Evolutionary conservation across 768 basidiomycete genomes (phyloP).

Genomic region (Auricularia auricula-judae): DNA sequence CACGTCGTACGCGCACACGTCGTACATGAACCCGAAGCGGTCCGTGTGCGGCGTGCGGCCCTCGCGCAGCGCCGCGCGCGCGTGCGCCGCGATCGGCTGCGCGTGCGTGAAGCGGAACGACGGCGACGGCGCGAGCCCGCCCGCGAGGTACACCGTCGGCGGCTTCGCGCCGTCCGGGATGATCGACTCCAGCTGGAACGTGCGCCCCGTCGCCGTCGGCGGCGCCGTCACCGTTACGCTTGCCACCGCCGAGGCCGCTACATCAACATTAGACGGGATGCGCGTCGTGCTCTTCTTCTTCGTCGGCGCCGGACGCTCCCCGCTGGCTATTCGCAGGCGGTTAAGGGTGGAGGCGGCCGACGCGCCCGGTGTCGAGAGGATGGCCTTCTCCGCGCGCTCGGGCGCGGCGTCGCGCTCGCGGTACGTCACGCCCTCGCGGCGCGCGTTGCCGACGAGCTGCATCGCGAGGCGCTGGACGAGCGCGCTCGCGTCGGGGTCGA

Average conservation of each 20-base stretch:
- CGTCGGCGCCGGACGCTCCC: background rate
- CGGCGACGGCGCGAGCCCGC: slow-evolving; percentile 13
- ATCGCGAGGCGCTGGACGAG: slow-evolving; percentile 56
- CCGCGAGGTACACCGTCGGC: slow-evolving; percentile 73
- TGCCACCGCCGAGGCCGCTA: background rate
- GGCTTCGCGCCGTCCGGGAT: slow-evolving; percentile 72
- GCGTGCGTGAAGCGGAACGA: slow-evolving; percentile 5
- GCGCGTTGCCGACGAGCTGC: slow-evolving; percentile 53
- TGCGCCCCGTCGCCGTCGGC: slow-evolving; percentile 16
- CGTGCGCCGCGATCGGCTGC: background rate
- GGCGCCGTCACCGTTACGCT: background rate
- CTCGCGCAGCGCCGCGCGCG: background rate
- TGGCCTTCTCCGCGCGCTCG: slow-evolving; percentile 30
- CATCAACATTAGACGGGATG: background rate
- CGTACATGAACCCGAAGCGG: slow-evolving; percentile 86
- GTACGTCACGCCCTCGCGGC: slow-evolving; percentile 48
- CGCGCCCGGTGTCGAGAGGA: slow-evolving; percentile 19
- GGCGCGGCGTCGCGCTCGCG: slow-evolving; percentile 17
- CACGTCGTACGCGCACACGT: slow-evolving; percentile 71
- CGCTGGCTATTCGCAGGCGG: slow-evolving; percentile 35
- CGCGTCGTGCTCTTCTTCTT: slow-evolving; percentile 23
- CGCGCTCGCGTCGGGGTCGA: slow-evolving; percentile 49
- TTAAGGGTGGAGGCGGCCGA: slow-evolving; percentile 23
- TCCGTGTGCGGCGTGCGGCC: slow-evolving; percentile 37
- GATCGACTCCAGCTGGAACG: slow-evolving; percentile 46